phyloP scores from a whole-genome alignment of 768 basidiomycete species.

The Termitomyces sp. region DNA sequence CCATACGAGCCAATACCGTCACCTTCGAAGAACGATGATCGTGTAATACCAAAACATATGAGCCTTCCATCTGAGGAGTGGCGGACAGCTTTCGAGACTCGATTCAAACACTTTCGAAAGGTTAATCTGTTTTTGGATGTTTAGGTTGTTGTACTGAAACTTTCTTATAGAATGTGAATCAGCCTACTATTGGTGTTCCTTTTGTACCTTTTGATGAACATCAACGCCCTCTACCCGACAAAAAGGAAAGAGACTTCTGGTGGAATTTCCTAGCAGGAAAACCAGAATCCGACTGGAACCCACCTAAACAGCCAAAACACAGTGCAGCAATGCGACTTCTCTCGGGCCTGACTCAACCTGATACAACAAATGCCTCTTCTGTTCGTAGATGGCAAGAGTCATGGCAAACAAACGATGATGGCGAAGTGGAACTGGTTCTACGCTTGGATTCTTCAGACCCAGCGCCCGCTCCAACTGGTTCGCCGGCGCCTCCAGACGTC shows the following conservation, averaged over 20 bases:
- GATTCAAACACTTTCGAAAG: conserved; percentile 67
- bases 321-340: conserved; percentile 21
- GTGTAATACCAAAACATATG: conserved; percentile 27
- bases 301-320: conserved; percentile 42
- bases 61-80: conserved; percentile 67
- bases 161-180: conserved; percentile 56
- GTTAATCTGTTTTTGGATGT: conserved; percentile 34
- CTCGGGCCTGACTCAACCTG: conserved; percentile 32
- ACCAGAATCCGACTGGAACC: conserved; percentile 68
- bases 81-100: conserved; percentile 54
- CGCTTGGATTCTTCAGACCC: conserved; percentile 34
- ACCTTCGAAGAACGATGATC: conserved; percentile 16
- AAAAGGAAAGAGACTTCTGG: conserved; percentile 73
- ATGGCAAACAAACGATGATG: conserved; percentile 38
- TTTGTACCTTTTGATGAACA: conserved; percentile 24
- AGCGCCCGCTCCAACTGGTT: conserved; percentile 40
- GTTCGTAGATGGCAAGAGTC: conserved; percentile 24
- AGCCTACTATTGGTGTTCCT: conserved; percentile 55
- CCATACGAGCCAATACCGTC: conserved; percentile 53
- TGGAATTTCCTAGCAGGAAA: conserved; percentile 74
- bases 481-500: conserved; percentile 31
- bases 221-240: conserved; percentile 58
- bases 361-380: conserved; percentile 18
- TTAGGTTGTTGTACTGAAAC: conserved; percentile 8
- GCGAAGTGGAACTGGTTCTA: conserved; percentile 39